phyloP scores from a whole-genome alignment of 345 rosid species.

The Gossypium mustelinum region DNA sequence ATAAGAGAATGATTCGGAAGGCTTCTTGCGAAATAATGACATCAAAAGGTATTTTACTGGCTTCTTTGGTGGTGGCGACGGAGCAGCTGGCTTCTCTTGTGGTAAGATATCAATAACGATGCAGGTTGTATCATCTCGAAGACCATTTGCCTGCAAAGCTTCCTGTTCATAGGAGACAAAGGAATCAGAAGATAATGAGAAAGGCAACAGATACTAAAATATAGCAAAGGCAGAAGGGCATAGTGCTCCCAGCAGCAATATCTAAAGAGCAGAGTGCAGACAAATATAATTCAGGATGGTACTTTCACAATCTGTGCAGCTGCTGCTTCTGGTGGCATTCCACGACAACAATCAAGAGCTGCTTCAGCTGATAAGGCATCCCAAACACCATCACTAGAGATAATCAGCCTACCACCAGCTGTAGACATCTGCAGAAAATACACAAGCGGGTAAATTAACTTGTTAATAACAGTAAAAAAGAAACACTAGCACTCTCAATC shows the following conservation, averaged over 20 bases:
- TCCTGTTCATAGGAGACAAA: constrained; percentile 49
- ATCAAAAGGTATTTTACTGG: constrained; percentile 74
- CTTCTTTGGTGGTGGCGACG: constrained; percentile 62
- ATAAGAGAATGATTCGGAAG: constrained; percentile 66
- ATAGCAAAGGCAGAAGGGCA: neutral
- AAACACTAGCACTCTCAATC: neutral
- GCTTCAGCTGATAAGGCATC: constrained; percentile 79
- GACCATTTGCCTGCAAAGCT: constrained; percentile 75
- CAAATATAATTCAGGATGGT: neutral
- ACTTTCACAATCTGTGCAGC: constrained; percentile 93
- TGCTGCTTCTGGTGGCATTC: constrained; percentile 82
- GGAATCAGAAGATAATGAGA: neutral
- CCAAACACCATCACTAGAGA: constrained; percentile 99
- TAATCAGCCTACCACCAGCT: constrained; percentile 83
- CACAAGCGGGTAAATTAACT: constrained; percentile 1
- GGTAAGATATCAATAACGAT: constrained; percentile 87
- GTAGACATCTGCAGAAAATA: constrained; percentile 69
- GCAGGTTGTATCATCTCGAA: constrained; percentile 97
- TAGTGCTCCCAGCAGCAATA: neutral
- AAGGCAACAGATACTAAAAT: neutral
- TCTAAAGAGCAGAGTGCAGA: neutral
- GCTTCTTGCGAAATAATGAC: constrained; percentile 81
- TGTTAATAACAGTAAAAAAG: neutral
- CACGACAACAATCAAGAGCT: constrained; percentile 89
- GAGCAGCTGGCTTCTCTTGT: constrained; percentile 68